Base-by-base conservation (phyloP, 2,329 filamentous ascomycete genomes). In the Fusarium gaditjirri region DNA sequence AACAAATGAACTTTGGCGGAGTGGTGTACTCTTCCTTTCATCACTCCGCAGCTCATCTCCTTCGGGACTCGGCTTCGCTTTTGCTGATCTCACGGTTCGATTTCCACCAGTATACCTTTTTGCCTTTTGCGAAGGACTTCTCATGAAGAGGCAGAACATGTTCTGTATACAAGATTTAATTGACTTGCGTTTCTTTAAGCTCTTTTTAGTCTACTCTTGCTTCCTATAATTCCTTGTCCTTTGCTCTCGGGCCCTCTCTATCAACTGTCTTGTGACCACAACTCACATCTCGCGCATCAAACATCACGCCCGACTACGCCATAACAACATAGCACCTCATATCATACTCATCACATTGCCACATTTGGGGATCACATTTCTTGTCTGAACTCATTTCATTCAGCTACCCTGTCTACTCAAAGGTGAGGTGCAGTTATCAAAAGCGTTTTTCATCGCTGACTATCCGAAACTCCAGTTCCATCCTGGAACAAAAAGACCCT, bases 391-490 rank as follows among this genome's bases (percentile, higher is more conserved):
- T 71, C 53, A 47, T 46, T 71, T 74, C 54, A 59, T 75, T 59
- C 25, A 71, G 54, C 65, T 63, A 75, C 58, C 35, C 57, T 29
- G 19, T 54, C 44, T 43, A 67, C 65, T 36, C 52, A 54, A 50
- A 39, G 23, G 46, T 49, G 17, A 36, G 53, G 70, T 47, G 23
- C 49, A 27, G 31, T 50, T 60, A 49, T 60, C 61, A 61, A 67
- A 61, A 52, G 58, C 61, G 53, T 55, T 57, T 55, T 54, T 38
- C n/a, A 21, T 65, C 71, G 53, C 60, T 63, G 23, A 25, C 31
- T 77, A 71, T 73, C 73, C 71, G 58, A 67, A 77, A 72, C 72
- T 67, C 70, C 70, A 66, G 57, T 66, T 64, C 62, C 69, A 56
- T 27, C 41, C 39, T 53, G 58, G 65, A 65, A 65, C 61, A 65